phyloP scores from a whole-genome alignment of 2,329 filamentous ascomycete genomes.

The Botrytis fragariae region DNA sequence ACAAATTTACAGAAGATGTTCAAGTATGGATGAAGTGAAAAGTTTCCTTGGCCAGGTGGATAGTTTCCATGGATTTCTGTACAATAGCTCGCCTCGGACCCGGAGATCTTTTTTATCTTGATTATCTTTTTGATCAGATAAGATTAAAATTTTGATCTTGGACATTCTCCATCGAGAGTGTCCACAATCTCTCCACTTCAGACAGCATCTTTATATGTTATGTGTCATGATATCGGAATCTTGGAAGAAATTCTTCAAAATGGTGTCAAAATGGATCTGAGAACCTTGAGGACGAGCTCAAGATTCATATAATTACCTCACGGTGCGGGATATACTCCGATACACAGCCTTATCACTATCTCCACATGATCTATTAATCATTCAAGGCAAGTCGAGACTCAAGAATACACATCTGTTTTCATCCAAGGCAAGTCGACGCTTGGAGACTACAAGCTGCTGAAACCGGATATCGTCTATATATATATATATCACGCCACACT shows the following conservation, averaged over 20 bases:
- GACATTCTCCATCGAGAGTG: neutral
- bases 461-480: neutral
- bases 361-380: neutral
- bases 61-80: neutral
- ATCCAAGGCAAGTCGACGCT: neutral
- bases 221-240: neutral
- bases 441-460: neutral
- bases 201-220: neutral
- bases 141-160: neutral
- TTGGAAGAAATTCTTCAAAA: neutral
- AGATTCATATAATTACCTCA: constrained; percentile 7
- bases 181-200: neutral
- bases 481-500: neutral
- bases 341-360: neutral
- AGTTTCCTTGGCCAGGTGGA: neutral
- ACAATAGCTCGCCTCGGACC: neutral
- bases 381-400: neutral
- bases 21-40: neutral
- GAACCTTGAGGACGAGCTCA: neutral
- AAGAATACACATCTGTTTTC: neutral
- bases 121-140: constrained; percentile 20
- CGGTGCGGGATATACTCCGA: neutral
- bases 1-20: neutral
- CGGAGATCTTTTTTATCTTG: neutral
- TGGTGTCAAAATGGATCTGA: neutral